Conservation (phyloP, 306 rosid species). For the Elaeagnus macrophylla region DNA sequence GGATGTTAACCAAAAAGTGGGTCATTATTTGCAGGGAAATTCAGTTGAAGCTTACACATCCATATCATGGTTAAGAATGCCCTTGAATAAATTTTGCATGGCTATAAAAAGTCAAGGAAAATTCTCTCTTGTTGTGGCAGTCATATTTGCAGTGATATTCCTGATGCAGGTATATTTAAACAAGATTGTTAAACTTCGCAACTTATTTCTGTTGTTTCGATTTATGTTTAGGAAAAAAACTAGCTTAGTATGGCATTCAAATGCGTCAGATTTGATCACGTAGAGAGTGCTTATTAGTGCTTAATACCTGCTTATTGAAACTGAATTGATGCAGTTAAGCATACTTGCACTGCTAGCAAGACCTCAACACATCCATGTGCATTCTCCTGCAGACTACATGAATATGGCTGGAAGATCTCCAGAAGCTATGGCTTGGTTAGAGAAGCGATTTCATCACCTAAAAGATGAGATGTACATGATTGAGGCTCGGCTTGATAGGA, state of each 20-base stretch:
- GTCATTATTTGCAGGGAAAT: conserved; percentile 25
- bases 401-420: conserved; percentile 38
- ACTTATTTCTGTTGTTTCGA: neutral
- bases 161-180: conserved; percentile 69
- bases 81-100: conserved; percentile 31
- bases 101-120: conserved; percentile 58
- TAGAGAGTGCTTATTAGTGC: no score
- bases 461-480: conserved; percentile 91
- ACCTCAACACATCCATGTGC: conserved; percentile 73
- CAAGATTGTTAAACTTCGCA: conserved; percentile 3
- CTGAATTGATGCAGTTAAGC: conserved; percentile 60
- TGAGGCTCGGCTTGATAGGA: conserved; percentile 76
- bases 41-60: conserved; percentile 24
- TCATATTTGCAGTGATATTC: conserved; percentile 64
- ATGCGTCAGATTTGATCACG: no score
- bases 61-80: conserved; percentile 39
- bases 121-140: conserved; percentile 42
- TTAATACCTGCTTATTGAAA: no score
- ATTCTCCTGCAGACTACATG: conserved; percentile 37
- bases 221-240: neutral
- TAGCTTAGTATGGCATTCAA: no score
- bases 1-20: conserved; percentile 23
- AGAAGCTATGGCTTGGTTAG: conserved; percentile 64
- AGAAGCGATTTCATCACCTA: conserved; percentile 72
- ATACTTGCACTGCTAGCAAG: conserved; percentile 65